Evolutionary conservation across 345 rosid species (phyloP).

Genomic region (Arabis alpina): DNA sequence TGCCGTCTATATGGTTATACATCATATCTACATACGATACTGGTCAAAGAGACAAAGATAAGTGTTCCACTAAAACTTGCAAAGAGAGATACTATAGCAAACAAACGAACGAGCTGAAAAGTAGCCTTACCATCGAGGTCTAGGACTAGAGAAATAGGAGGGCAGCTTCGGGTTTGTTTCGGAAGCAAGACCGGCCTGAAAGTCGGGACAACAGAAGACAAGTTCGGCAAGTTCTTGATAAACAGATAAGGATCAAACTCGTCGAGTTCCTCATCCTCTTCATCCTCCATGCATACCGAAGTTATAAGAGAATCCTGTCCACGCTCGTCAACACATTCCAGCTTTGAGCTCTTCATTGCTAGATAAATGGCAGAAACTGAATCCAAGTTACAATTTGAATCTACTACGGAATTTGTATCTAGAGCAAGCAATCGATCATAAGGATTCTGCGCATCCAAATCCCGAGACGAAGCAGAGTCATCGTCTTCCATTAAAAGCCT

Average conservation of each 20-base stretch:
- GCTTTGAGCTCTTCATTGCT: slow-evolving; percentile 95
- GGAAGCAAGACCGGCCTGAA: slow-evolving; percentile 87
- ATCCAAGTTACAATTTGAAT: slow-evolving; percentile 54
- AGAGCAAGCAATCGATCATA: slow-evolving; percentile 49
- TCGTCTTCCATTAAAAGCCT: slow-evolving; percentile 45
- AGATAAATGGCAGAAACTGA: slow-evolving; percentile 89
- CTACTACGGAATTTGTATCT: slow-evolving; percentile 45
- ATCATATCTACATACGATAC: neutral
- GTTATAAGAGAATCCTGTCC: slow-evolving; percentile 76
- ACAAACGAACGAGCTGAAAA: neutral
- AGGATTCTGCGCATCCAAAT: slow-evolving; percentile 41
- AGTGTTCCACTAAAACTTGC: neutral
- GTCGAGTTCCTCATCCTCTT: slow-evolving; percentile 74
- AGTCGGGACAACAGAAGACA: slow-evolving; percentile 87
- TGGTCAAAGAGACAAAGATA: neutral
- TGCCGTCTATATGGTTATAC: neutral
- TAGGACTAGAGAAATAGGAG: slow-evolving; percentile 86
- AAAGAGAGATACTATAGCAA: neutral
- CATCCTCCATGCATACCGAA: slow-evolving; percentile 70
- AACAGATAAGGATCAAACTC: slow-evolving; percentile 94
- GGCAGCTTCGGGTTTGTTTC: slow-evolving; percentile 97
- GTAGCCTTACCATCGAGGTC: slow-evolving; percentile 90
- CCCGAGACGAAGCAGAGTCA: slow-evolving; percentile 44
- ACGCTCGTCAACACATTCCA: slow-evolving; percentile 87
- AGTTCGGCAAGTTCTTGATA: slow-evolving; percentile 86